These are phyloP conservation scores for Penicillium sp. DNA, from an alignment of 2,329 filamentous ascomycete genomes.

Conservation along the genomic window DNA sequence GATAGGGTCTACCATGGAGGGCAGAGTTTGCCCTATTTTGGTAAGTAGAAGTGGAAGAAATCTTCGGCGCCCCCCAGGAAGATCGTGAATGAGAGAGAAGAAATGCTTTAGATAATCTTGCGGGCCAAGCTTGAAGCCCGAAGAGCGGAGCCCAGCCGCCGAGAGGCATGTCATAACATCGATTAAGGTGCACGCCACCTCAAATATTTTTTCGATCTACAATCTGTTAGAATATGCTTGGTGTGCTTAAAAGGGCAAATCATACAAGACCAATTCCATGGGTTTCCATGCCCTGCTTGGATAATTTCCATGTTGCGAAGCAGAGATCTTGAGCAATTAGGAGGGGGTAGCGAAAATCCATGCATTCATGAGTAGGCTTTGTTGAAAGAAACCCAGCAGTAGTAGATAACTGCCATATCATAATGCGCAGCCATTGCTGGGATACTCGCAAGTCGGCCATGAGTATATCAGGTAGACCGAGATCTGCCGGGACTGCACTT, in stretches of 20 bases:
- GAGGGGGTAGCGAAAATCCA: slow-evolving; percentile 63
- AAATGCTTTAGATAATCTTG: slow-evolving; percentile 72
- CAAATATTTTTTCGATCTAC: slow-evolving; percentile 75
- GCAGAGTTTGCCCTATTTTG: slow-evolving; percentile 72
- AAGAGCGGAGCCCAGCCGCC: slow-evolving; percentile 58
- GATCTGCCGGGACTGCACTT: slow-evolving; percentile 53
- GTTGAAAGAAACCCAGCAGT: slow-evolving; percentile 66
- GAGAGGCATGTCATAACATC: slow-evolving; percentile 67
- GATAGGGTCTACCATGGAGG: slow-evolving; percentile 33
- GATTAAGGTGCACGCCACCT: slow-evolving; percentile 69
- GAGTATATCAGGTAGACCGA: slow-evolving; percentile 60
- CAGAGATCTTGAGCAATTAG: slow-evolving; percentile 62
- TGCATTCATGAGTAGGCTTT: slow-evolving; percentile 55
- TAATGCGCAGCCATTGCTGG: slow-evolving; percentile 67
- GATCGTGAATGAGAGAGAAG: slow-evolving; percentile 63
- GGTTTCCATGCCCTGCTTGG: slow-evolving; percentile 69
- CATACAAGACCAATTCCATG: slow-evolving; percentile 69
- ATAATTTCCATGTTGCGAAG: slow-evolving; percentile 68
- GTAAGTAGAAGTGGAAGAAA: slow-evolving; percentile 74
- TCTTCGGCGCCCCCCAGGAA: slow-evolving; percentile 72
- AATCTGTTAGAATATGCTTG: background rate
- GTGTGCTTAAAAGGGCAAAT: background rate
- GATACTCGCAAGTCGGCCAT: slow-evolving; percentile 66
- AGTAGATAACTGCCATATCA: slow-evolving; percentile 71
- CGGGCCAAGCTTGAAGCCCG: slow-evolving; percentile 64